Evolutionary conservation across 192 early-diverging fungal species (phyloP), one percentile per base, ranked within the genome.

Genomic region (Coemansia sp.): DNA sequence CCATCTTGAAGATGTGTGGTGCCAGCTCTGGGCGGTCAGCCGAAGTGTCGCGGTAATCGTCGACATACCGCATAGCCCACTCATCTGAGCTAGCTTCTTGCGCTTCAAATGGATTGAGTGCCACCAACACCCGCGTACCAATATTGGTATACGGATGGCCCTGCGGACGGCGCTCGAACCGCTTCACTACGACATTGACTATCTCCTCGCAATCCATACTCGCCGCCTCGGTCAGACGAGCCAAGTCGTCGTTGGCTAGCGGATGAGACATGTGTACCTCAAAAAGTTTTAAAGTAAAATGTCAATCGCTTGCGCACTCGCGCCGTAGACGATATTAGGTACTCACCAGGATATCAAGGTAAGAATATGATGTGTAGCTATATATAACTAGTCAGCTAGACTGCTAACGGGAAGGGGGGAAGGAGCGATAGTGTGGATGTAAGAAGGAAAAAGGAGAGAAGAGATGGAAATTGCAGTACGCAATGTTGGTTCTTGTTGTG

Each of bases 1-100:
- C 92, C 6, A 90, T 83, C 46, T 86, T 88, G 64, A 88, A 93
- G 31, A 90, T 81, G 62, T 93, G 90, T 34, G 91, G 90, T 1
- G 77, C 57, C 59, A 89, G 68, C 59, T 70, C 56, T 24, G 85
- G 67, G 31, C 81, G 65, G 63, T 75, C 63, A 0, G 67, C 46
- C 13, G 79, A 79, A 4, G 85, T 87, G 45, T 89, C 85, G 71
- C 90, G 90, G 70, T 92, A 93, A 56, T 86, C 84, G n/a, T 84
- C 79, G 42, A 91, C 89, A 72, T 94, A 93, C 21, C 91, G 85
- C 74, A 94, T 88, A 10, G 89, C 75, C 31, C 84, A 79, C 11
- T 82, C 77, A 50, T 87, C 85, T 39, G 89, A 87, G 36, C 87
- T 77, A 4, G 82, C 76, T 31, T 85, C 87, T 35, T 83, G 74